These are phyloP conservation scores for Pestalotiopsis fici DNA, from an alignment of 2,329 filamentous ascomycete species.

Conservation along the genomic window DNA sequence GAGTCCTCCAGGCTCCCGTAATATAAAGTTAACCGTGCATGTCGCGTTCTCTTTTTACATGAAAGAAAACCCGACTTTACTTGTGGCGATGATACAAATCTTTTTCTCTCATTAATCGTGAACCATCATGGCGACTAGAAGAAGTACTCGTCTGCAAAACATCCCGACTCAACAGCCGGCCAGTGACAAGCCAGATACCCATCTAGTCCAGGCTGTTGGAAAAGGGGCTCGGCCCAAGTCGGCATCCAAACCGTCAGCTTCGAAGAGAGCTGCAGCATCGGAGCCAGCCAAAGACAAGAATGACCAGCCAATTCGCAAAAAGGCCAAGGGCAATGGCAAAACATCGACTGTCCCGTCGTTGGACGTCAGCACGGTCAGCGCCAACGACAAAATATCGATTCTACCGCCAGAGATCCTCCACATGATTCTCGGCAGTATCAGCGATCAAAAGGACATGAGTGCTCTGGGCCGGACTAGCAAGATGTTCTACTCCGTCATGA, in stretches of 20 bases:
- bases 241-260: background rate
- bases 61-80: background rate
- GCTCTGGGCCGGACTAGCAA: slow-evolving; percentile 5
- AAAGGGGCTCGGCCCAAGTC: background rate
- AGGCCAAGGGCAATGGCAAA: background rate
- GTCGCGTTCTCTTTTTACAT: background rate
- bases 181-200: background rate
- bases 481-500: slow-evolving; percentile 8
- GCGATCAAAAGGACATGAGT: background rate
- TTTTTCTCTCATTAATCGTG: background rate
- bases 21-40: background rate
- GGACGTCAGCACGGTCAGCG: background rate
- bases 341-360: background rate
- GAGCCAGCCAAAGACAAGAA: background rate
- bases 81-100: background rate
- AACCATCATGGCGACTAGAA: background rate
- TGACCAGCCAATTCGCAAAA: background rate
- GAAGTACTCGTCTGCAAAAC: background rate
- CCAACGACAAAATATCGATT: background rate
- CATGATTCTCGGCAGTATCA: slow-evolving; percentile 8
- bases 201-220: background rate
- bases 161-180: background rate
- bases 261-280: background rate
- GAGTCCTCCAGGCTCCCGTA: background rate
- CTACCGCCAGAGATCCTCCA: slow-evolving; percentile 8